A percentile compares a stretch with the other conserved stretches of the same genome.
Evolutionary conservation across 768 basidiomycete species (phyloP).

Genomic region (Russula sp.): DNA sequence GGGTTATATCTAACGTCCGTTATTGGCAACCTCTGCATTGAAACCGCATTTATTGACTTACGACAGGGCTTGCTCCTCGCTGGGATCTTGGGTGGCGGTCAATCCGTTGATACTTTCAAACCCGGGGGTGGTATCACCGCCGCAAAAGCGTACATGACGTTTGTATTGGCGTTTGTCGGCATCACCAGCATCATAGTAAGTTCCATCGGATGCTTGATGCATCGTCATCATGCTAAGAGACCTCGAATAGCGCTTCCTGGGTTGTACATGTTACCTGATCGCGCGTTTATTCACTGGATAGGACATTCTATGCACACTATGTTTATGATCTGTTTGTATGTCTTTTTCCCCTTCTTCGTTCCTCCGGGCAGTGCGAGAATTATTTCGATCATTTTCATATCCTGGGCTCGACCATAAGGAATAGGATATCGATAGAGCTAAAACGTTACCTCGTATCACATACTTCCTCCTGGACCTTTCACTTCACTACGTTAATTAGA

Average conservation of each 20-base stretch:
- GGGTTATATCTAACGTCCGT: slow-evolving; percentile 80
- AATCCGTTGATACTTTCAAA: slow-evolving; percentile 54
- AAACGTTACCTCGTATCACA: background rate
- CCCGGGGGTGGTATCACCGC: slow-evolving; percentile 39
- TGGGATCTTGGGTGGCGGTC: slow-evolving; percentile 57
- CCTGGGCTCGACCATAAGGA: background rate
- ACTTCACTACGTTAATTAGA: background rate
- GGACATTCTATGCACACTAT: slow-evolving; percentile 1
- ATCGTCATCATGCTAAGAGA: slow-evolving; percentile 17
- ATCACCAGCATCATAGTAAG: slow-evolving; percentile 60
- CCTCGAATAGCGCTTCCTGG: slow-evolving; percentile 42
- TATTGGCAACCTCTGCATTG: background rate
- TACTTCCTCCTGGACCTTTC: background rate
- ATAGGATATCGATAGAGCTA: background rate
- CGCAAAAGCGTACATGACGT: slow-evolving; percentile 69
- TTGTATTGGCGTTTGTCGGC: slow-evolving; percentile 76
- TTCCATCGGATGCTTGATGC: background rate
- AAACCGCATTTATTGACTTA: background rate
- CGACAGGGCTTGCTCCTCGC: slow-evolving; percentile 60
- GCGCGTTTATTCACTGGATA: slow-evolving; percentile 46
- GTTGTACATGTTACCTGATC: slow-evolving; percentile 49
- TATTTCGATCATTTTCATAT: background rate
- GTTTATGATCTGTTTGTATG: slow-evolving; percentile 1
- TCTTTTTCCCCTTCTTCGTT: background rate
- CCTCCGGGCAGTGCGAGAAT: background rate